These are phyloP conservation scores for Rubroboletus satanas DNA, from an alignment of 768 basidiomycete species.

Conservation along the genomic window DNA sequence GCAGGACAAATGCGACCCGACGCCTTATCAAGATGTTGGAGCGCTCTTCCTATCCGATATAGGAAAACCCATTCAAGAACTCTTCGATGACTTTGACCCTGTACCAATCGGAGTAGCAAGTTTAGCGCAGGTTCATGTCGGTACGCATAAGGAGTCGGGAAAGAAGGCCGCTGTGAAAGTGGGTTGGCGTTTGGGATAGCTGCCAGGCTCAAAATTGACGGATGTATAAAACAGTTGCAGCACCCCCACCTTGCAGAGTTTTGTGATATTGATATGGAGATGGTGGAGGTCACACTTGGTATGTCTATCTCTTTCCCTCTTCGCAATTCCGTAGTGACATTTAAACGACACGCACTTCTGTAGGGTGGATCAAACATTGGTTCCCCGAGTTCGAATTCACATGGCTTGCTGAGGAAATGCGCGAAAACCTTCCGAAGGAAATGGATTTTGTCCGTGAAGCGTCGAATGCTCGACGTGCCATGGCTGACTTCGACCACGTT, in stretches of 20 bases:
- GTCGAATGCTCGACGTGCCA: constrained; percentile 69
- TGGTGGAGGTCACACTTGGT: constrained; percentile 74
- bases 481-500: constrained; percentile 63
- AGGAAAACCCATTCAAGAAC: constrained; percentile 61
- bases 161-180: constrained; percentile 85
- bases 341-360: neutral
- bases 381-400: constrained; percentile 96
- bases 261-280: constrained; percentile 84
- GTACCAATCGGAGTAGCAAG: constrained; percentile 93
- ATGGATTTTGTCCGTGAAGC: constrained; percentile 96
- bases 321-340: neutral
- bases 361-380: constrained; percentile 83
- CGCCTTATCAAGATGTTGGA: constrained; percentile 74
- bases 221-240: constrained; percentile 52
- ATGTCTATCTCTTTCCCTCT: constrained; percentile 10
- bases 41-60: constrained; percentile 76
- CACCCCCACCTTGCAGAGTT: constrained; percentile 94
- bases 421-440: constrained; percentile 83
- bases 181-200: constrained; percentile 9
- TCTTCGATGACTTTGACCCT: constrained; percentile 85
- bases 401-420: constrained; percentile 95
- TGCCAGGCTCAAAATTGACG: constrained; percentile 2
- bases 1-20: constrained; percentile 93
- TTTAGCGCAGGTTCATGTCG: constrained; percentile 93
- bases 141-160: constrained; percentile 64